Percentiles rank a stretch among this genome's conserved stretches.
Evolutionary conservation across 257 asterid species (phyloP).

Genomic region (Eucommia ulmoides): DNA sequence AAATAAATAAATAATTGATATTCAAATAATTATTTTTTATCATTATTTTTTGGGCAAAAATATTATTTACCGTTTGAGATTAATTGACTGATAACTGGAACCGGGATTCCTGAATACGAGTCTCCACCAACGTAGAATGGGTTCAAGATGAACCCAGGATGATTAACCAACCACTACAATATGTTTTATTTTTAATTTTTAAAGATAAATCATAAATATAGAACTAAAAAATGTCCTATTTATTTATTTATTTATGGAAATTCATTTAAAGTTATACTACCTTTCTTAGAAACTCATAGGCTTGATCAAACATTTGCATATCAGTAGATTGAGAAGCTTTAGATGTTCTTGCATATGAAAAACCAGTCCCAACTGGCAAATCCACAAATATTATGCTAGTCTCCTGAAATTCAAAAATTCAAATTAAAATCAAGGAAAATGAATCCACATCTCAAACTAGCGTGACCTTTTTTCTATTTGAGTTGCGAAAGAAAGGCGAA

Average conservation of each 20-base stretch:
- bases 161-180: conserved; percentile 29
- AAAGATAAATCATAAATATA: too few species aligned
- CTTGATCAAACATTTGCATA: conserved; percentile 16
- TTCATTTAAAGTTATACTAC: too few species aligned
- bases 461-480: too few species aligned
- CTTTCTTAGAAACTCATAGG: conserved; percentile 23
- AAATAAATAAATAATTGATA: neutral
- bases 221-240: too few species aligned
- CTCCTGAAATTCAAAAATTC: too few species aligned
- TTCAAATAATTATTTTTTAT: too few species aligned
- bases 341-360: conserved; percentile 25
- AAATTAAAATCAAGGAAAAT: too few species aligned
- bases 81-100: neutral
- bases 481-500: too few species aligned
- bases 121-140: neutral
- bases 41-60: neutral
- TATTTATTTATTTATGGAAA: too few species aligned
- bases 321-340: conserved; percentile 16
- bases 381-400: conserved; percentile 28
- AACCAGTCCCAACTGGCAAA: conserved; percentile 29
- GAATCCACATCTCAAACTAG: too few species aligned
- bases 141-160: conserved; percentile 8
- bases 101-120: neutral
- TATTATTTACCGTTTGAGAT: neutral
- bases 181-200: too few species aligned